A percentile compares a stretch with the other conserved stretches of the same genome.
These are phyloP conservation scores for Diaporthe citriasiana DNA, from an alignment of 2,329 filamentous ascomycete genomes.

Conservation along the genomic window DNA sequence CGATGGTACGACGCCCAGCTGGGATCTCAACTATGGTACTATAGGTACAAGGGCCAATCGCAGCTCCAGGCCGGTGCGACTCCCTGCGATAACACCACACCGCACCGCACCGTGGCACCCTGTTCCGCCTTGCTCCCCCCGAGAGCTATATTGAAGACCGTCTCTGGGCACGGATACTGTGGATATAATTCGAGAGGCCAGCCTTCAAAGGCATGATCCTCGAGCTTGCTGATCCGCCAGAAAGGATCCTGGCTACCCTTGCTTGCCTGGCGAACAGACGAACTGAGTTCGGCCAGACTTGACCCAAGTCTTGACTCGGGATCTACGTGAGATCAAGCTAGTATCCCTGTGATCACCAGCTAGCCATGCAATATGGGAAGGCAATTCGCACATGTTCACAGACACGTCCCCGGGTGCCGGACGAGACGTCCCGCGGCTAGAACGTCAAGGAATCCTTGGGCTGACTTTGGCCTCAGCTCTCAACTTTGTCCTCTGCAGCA, in stretches of 20 bases:
- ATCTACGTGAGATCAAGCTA: conserved; percentile 36
- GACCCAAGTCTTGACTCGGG: conserved; percentile 39
- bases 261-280: conserved; percentile 36
- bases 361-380: conserved; percentile 24
- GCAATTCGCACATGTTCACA: conserved; percentile 30
- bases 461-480: conserved; percentile 13
- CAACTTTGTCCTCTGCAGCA: neutral
- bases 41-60: conserved; percentile 16
- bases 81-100: neutral
- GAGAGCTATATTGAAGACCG: neutral
- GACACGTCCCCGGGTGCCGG: conserved; percentile 35
- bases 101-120: neutral
- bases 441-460: conserved; percentile 30
- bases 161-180: conserved; percentile 23
- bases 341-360: conserved; percentile 33
- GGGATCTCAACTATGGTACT: conserved; percentile 18
- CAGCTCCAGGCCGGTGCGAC: conserved; percentile 28
- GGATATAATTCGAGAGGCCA: neutral
- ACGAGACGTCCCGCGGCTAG: conserved; percentile 38
- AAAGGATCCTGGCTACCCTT: conserved; percentile 34
- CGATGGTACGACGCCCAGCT: conserved; percentile 15
- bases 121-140: neutral
- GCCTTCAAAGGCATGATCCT: conserved; percentile 15
- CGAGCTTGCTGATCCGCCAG: conserved; percentile 32
- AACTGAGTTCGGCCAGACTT: conserved; percentile 33